Evolutionary conservation across 2,329 filamentous ascomycete species (phyloP).

Genomic region (Penicillium sp.): DNA sequence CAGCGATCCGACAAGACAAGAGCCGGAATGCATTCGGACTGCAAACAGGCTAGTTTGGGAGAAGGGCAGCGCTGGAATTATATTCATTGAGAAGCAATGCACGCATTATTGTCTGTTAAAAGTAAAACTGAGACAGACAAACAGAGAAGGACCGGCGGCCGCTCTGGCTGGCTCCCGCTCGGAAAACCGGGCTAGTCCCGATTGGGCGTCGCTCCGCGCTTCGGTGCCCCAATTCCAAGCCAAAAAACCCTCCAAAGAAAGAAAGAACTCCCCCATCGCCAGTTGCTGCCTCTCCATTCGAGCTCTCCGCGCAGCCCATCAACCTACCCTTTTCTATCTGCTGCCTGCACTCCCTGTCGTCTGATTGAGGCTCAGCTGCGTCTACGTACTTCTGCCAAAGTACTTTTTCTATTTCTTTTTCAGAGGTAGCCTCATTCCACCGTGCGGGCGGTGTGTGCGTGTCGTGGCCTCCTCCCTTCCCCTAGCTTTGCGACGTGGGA

Average conservation of each 20-base stretch:
- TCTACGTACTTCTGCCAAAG: constrained; percentile 5
- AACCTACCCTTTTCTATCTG: not conserved
- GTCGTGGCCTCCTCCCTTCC: constrained; percentile 29
- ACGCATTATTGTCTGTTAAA: not conserved
- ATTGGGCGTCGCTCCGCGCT: constrained; percentile 12
- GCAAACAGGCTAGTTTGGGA: not conserved
- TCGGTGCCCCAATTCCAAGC: constrained; percentile 10
- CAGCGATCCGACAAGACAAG: too few relatives aligned
- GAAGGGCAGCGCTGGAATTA: not conserved
- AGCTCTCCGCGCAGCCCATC: constrained; percentile 4
- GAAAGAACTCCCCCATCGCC: constrained; percentile 6
- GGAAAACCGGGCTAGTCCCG: constrained; percentile 1
- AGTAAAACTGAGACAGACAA: not conserved
- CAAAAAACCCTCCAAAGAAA: not conserved
- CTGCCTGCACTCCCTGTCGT: not conserved
- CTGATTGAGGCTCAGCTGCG: constrained; percentile 11
- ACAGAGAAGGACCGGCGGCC: too few relatives aligned
- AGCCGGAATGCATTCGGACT: too few relatives aligned
- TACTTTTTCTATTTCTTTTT: constrained; percentile 16
- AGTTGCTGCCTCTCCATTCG: constrained; percentile 9
- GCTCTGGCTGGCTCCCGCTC: constrained; percentile 3
- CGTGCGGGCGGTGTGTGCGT: constrained; percentile 40
- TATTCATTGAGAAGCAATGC: not conserved
- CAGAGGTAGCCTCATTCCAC: constrained; percentile 15
- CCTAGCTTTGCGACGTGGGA: constrained; percentile 31